A percentile compares a stretch with the other conserved stretches of the same genome.
phyloP scores from a whole-genome alignment of 257 asterid genomes.

The Nicotiana noctiflora region DNA sequence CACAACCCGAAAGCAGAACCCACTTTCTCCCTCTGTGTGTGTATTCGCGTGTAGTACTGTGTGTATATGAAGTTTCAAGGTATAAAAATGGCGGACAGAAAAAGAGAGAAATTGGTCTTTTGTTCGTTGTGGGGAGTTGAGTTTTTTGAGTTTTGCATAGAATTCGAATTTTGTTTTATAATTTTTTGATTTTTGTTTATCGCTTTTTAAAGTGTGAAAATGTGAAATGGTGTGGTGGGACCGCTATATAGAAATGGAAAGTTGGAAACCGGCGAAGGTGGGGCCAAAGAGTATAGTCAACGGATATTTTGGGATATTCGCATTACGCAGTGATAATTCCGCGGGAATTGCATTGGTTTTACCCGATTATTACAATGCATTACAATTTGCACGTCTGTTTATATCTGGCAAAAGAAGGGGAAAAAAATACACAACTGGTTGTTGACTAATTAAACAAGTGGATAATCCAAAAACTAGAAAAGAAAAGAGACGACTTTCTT shows the following conservation, averaged over 20 bases:
- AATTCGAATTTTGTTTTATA: not conserved
- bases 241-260: not conserved
- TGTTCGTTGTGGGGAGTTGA: not conserved
- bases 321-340: not conserved
- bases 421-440: not conserved
- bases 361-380: not conserved
- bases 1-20: constrained; percentile 1
- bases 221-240: not conserved
- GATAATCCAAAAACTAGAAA: not conserved
- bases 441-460: not conserved
- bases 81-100: not conserved
- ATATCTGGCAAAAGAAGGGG: not conserved
- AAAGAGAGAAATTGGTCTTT: not conserved
- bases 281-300: not conserved
- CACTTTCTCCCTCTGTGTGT: not conserved
- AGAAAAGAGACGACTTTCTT: not conserved
- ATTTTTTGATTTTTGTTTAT: not conserved
- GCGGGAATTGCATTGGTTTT: not conserved
- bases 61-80: not conserved
- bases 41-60: not conserved
- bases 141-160: not conserved
- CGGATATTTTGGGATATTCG: not conserved
- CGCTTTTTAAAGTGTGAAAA: not conserved
- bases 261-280: not conserved
- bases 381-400: not conserved